These are phyloP conservation scores for Phytophthora idaei DNA, from an alignment of 352 stramenopile genomes.

Conservation along the genomic window DNA sequence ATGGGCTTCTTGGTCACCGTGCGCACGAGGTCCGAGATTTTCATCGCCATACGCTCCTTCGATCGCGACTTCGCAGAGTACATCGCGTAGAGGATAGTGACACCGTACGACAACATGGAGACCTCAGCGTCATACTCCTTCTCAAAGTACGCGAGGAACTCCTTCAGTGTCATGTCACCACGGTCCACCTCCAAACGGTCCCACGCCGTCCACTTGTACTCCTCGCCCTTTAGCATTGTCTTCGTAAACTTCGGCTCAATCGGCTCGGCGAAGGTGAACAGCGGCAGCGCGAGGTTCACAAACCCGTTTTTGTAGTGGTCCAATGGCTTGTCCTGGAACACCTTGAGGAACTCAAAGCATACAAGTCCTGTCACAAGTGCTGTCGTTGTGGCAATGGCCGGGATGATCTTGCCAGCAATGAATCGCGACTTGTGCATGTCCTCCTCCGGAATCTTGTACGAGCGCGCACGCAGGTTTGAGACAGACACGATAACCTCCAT, in stretches of 20 bases:
- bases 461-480: slow-evolving; percentile 96
- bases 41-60: slow-evolving; percentile 97
- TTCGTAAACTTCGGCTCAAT: slow-evolving; percentile 93
- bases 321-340: slow-evolving; percentile 89
- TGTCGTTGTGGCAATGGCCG: slow-evolving; percentile 99
- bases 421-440: slow-evolving; percentile 98
- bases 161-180: slow-evolving; percentile 96
- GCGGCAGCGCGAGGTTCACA: slow-evolving; percentile 97
- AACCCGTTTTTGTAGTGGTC: slow-evolving; percentile 99
- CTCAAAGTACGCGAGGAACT: slow-evolving; percentile 96
- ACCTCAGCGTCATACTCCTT: slow-evolving; percentile 97
- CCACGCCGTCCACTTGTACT: slow-evolving; percentile 98
- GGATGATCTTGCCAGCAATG: slow-evolving; percentile 99
- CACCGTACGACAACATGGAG: slow-evolving; percentile 98
- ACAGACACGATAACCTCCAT: slow-evolving; percentile 98
- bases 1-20: slow-evolving; percentile 97
- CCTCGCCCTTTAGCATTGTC: slow-evolving; percentile 93
- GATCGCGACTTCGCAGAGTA: slow-evolving; percentile 88
- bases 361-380: slow-evolving; percentile 98
- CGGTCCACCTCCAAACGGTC: slow-evolving; percentile 95
- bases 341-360: slow-evolving; percentile 98
- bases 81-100: slow-evolving; percentile 91
- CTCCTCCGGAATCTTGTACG: slow-evolving; percentile 98
- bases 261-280: slow-evolving; percentile 98
- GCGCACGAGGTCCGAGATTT: slow-evolving; percentile 94